phyloP scores from a whole-genome alignment of 1,139 yeast genomes.

The Yamadazyma atlantica region DNA sequence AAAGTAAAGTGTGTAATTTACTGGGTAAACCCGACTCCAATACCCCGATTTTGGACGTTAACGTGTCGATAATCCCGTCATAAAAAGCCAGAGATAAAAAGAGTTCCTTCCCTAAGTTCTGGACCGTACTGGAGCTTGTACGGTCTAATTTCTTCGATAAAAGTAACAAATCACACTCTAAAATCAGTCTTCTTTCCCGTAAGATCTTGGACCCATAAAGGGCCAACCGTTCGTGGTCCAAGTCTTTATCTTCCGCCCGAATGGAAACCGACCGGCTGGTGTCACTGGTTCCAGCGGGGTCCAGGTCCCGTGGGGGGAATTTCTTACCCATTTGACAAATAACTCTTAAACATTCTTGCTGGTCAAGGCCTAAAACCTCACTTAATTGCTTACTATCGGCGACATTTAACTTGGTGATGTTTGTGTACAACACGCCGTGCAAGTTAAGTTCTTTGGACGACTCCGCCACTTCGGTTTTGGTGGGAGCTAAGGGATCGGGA shows the following conservation, averaged over 20 bases:
- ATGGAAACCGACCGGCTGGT: too few relatives aligned
- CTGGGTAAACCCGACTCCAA: constrained; percentile 18
- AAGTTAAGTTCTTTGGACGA: constrained; percentile 31
- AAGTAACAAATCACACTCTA: constrained; percentile 39
- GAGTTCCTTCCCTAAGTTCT: constrained; percentile 41
- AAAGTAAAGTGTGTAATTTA: constrained; percentile 24
- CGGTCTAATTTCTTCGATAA: constrained; percentile 35
- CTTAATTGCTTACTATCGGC: constrained; percentile 43
- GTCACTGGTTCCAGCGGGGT: constrained; percentile 23
- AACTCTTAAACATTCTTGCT: constrained; percentile 46
- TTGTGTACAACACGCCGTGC: constrained; percentile 40
- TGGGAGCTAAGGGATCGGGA: constrained; percentile 34
- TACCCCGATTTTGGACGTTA: constrained; percentile 6
- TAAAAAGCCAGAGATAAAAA: constrained; percentile 28
- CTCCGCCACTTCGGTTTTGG: constrained; percentile 6
- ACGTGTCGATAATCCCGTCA: constrained; percentile 21
- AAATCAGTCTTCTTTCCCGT: constrained; percentile 46
- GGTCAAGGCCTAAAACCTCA: constrained; percentile 31
- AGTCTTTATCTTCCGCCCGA: constrained; percentile 34
- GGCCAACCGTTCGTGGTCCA: constrained; percentile 29
- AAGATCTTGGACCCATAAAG: constrained; percentile 37
- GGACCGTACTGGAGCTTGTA: constrained; percentile 28
- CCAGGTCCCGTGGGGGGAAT: constrained; percentile 31
- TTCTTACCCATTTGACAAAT: constrained; percentile 40
- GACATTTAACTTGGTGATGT: constrained; percentile 29